These are phyloP conservation scores for Datisca glomerata DNA, from an alignment of 306 rosid species.

Conservation along the genomic window DNA sequence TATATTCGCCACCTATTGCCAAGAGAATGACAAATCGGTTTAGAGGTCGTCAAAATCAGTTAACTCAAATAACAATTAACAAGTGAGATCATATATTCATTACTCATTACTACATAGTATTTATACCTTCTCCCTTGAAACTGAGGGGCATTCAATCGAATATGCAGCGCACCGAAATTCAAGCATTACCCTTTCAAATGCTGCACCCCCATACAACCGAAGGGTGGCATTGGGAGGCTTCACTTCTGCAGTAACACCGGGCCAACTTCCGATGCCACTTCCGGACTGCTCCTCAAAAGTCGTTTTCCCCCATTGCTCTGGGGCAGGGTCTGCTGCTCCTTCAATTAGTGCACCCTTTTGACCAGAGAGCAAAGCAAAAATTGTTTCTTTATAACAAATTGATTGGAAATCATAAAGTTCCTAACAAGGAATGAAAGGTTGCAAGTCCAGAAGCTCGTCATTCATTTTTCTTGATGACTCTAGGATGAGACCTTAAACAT, in stretches of 20 bases:
- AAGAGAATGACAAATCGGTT: constrained; percentile 7
- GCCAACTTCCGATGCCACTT: constrained; percentile 83
- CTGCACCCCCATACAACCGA: constrained; percentile 94
- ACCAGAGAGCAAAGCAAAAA: constrained; percentile 12
- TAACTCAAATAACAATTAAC: not conserved
- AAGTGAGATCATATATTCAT: not conserved
- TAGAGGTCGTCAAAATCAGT: constrained; percentile 4
- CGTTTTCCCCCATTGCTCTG: constrained; percentile 96
- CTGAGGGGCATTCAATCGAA: constrained; percentile 85
- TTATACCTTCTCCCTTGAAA: constrained; percentile 89
- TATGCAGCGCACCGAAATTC: constrained; percentile 93
- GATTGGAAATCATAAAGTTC: too few species aligned
- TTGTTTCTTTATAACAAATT: too few species aligned
- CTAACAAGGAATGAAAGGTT: too few species aligned
- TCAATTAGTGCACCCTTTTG: constrained; percentile 81
- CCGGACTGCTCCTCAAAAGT: constrained; percentile 73
- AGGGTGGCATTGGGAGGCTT: constrained; percentile 86
- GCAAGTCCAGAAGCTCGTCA: too few species aligned
- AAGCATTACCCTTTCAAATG: constrained; percentile 94
- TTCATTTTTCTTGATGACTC: too few species aligned
- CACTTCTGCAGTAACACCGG: constrained; percentile 56
- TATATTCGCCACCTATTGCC: constrained; percentile 84
- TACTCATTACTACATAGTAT: not conserved
- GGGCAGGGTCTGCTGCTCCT: constrained; percentile 97
- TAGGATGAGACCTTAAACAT: too few species aligned